phyloP scores from a whole-genome alignment of 257 asterid species.

The Ocimum tenuiflorum region DNA sequence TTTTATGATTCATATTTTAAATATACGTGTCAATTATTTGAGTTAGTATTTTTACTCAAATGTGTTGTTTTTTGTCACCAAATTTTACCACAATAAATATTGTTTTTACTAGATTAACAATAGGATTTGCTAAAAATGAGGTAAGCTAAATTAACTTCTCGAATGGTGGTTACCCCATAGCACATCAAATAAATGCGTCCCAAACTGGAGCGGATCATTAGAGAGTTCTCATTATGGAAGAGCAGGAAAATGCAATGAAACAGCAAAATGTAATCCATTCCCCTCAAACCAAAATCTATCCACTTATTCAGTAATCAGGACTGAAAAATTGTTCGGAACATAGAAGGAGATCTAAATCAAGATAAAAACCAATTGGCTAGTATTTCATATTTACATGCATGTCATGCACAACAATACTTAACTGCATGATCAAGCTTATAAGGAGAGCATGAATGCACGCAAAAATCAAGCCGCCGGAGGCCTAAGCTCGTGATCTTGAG shows the following conservation, averaged over 20 bases:
- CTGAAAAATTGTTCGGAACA: constrained; percentile 8
- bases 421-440: constrained; percentile 17
- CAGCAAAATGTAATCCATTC: constrained; percentile 13
- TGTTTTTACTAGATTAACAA: too few species aligned
- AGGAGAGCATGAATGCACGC: not conserved
- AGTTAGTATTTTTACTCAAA: too few species aligned
- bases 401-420: constrained; percentile 7
- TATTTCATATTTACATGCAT: constrained; percentile 29
- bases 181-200: too few species aligned
- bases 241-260: not conserved
- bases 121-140: too few species aligned
- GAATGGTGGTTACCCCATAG: too few species aligned
- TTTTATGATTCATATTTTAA: too few species aligned
- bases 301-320: constrained; percentile 16
- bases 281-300: constrained; percentile 14
- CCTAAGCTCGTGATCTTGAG: constrained; percentile 70
- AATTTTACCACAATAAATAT: too few species aligned
- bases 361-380: not conserved
- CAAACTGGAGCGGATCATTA: too few species aligned
- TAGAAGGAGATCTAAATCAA: not conserved
- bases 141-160: too few species aligned
- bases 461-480: constrained; percentile 76
- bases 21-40: too few species aligned
- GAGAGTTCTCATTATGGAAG: not conserved
- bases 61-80: too few species aligned